A percentile compares a stretch with the other conserved stretches of the same genome.
phyloP scores from a whole-genome alignment of 2,329 filamentous ascomycete species.

The Aspergillus bombycis region DNA sequence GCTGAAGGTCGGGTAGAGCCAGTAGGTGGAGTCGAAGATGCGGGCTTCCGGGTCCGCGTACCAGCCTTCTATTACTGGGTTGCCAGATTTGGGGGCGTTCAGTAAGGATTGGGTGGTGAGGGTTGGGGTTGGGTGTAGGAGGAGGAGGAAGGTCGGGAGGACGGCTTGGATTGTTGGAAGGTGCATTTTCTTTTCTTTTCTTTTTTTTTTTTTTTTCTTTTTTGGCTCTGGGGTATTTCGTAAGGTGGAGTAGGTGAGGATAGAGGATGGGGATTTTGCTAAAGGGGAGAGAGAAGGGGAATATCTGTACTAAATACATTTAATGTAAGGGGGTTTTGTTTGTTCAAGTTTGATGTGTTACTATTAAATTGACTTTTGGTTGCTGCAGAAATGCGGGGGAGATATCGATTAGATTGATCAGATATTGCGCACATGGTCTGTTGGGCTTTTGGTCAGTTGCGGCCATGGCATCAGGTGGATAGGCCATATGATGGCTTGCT shows the following conservation, averaged over 20 bases:
- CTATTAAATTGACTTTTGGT: not conserved
- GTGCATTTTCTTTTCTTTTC: not conserved
- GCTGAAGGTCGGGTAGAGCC: slow-evolving; percentile 55
- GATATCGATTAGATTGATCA: not conserved
- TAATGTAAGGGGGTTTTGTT: not conserved
- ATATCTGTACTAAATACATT: not conserved
- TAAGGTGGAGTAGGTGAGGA: not conserved
- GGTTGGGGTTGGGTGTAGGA: slow-evolving; percentile 1
- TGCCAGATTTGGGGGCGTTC: slow-evolving; percentile 29
- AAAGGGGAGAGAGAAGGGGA: not conserved
- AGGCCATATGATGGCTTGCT: not conserved
- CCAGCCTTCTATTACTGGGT: slow-evolving; percentile 55
- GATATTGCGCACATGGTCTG: not conserved
- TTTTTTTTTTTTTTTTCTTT: no score
- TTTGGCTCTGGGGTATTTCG: no score
- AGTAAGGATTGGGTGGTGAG: slow-evolving; percentile 7
- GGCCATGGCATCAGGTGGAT: not conserved
- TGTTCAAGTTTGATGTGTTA: not conserved
- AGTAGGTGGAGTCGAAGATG: slow-evolving; percentile 51
- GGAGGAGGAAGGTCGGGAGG: slow-evolving; percentile 2
- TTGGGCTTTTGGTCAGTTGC: no score
- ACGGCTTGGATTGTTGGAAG: slow-evolving; percentile 1
- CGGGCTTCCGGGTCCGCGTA: slow-evolving; percentile 57
- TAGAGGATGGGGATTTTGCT: not conserved
- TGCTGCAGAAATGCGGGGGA: not conserved